A percentile compares a stretch with the other conserved stretches of the same genome.
phyloP scores from a whole-genome alignment of 306 rosid species.

The Castanospermum australe region DNA sequence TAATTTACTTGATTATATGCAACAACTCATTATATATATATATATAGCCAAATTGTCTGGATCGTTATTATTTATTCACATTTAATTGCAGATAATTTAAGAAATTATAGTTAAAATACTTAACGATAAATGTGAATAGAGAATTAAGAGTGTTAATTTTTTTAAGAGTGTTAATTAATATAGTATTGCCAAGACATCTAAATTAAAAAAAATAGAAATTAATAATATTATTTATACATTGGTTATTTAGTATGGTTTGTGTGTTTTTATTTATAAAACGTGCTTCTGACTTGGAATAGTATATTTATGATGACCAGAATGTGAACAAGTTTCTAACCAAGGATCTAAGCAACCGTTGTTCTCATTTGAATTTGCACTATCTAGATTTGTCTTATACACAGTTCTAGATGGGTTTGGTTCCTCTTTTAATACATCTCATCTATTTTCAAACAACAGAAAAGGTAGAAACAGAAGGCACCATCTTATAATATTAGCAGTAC shows the following conservation, averaged over 20 bases:
- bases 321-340: slow-evolving; percentile 2
- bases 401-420: slow-evolving; percentile 31
- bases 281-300: slow-evolving; percentile 12
- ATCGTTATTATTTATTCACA: no score
- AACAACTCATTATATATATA: no score
- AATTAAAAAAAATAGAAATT: no score
- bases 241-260: background rate
- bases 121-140: no score
- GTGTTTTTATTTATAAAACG: background rate
- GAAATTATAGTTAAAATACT: no score
- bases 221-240: no score
- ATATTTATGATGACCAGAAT: background rate
- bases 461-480: background rate
- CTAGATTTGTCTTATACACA: background rate
- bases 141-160: no score
- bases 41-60: no score
- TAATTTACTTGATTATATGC: no score
- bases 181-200: no score
- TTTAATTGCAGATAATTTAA: no score
- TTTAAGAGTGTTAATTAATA: no score
- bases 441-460: slow-evolving; percentile 8
- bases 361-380: slow-evolving; percentile 22
- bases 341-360: slow-evolving; percentile 4
- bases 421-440: background rate
- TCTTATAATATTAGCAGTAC: background rate